These are phyloP conservation scores for Pseudogymnoascus sp. DNA, from an alignment of 2,329 filamentous ascomycete species.

Conservation along the genomic window DNA sequence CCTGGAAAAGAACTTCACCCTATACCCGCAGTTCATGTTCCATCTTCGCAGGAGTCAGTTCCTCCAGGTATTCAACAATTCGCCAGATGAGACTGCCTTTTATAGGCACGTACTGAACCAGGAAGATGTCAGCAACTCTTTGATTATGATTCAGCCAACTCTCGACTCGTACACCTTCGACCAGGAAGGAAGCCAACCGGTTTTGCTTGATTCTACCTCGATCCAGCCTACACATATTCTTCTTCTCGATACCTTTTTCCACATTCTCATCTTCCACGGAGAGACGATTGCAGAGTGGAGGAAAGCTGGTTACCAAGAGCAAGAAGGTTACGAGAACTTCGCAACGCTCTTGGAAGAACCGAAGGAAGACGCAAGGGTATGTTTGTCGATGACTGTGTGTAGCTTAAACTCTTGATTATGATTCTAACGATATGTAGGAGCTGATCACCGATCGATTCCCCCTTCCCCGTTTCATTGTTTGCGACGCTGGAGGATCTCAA, in stretches of 20 bases:
- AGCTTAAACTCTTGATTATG: conserved; percentile 5
- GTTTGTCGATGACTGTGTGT: conserved; percentile 28
- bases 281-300: conserved; percentile 98
- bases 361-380: conserved; percentile 90
- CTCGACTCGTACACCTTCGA: conserved; percentile 96
- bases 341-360: conserved; percentile 79
- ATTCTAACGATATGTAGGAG: conserved; percentile 50
- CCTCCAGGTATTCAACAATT: conserved; percentile 98
- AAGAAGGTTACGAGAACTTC: conserved; percentile 98
- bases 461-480: conserved; percentile 96
- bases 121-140: conserved; percentile 91
- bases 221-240: conserved; percentile 93
- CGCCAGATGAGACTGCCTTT: conserved; percentile 97
- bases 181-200: conserved; percentile 83
- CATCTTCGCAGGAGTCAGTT: conserved; percentile 95
- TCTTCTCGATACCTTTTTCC: conserved; percentile 96
- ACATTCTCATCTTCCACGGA: conserved; percentile 98
- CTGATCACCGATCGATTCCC: conserved; percentile 96
- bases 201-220: conserved; percentile 91
- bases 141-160: conserved; percentile 98
- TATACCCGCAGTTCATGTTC: conserved; percentile 99
- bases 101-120: conserved; percentile 95
- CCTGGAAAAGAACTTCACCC: conserved; percentile 95
- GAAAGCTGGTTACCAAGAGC: conserved; percentile 95
- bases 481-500: conserved; percentile 95